Conservation (phyloP, 148 eudicot genomes). For the Nepenthes gracilis region DNA sequence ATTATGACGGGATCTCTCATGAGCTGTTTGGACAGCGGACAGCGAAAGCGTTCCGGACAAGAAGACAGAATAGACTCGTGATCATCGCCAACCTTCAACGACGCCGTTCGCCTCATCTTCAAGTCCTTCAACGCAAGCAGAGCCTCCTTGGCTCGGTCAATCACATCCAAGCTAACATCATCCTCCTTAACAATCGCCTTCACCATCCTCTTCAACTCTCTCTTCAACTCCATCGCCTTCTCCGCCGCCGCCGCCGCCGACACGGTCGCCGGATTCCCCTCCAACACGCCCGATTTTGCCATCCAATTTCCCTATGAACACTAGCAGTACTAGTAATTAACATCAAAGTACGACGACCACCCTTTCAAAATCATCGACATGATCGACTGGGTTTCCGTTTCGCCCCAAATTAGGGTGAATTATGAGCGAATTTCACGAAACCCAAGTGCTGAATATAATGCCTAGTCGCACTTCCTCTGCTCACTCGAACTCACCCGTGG, state of each 20-base stretch:
- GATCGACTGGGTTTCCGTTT: no score
- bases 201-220: constrained; percentile 45
- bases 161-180: constrained; percentile 25
- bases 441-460: no score
- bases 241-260: constrained; percentile 3
- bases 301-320: constrained; percentile 11
- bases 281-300: constrained; percentile 60
- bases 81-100: constrained; percentile 9
- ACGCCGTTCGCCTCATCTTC: constrained; percentile 24
- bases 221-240: constrained; percentile 56
- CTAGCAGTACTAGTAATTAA: no score
- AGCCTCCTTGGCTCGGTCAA: constrained; percentile 54
- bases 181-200: constrained; percentile 42
- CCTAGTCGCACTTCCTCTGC: no score
- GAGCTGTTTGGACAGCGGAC: constrained; percentile 77
- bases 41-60: constrained; percentile 56
- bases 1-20: constrained; percentile 86
- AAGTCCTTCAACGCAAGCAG: constrained; percentile 41
- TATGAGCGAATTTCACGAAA: no score
- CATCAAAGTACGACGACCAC: no score
- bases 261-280: constrained; percentile 32
- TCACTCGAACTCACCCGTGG: no score
- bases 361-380: no score
- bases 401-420: no score
- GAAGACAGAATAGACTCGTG: constrained; percentile 3